Percentiles rank a stretch among this genome's conserved stretches.
These are phyloP conservation scores for Pseudogymnoascus sp. DNA, from an alignment of 2,329 filamentous ascomycete genomes.

Conservation along the genomic window DNA sequence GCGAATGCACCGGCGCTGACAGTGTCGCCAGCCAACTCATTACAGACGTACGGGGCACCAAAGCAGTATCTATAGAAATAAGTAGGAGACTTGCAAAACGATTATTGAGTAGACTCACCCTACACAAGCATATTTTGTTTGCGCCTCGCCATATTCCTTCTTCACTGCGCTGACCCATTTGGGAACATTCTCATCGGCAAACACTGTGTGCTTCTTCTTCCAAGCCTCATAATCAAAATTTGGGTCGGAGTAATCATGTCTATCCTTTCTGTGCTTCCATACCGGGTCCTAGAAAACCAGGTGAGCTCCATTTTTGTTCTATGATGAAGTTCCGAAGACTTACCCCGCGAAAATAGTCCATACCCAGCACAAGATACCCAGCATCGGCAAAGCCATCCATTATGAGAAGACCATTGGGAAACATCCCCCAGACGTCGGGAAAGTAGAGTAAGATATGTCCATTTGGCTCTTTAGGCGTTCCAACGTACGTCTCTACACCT, in stretches of 20 bases:
- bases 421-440: slow-evolving; percentile 40
- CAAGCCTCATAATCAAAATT: slow-evolving; percentile 43
- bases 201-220: slow-evolving; percentile 39
- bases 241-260: slow-evolving; percentile 28
- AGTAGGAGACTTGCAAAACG: background rate
- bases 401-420: slow-evolving; percentile 36
- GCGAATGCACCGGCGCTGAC: slow-evolving; percentile 42
- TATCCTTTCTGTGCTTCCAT: slow-evolving; percentile 33
- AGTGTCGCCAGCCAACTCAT: slow-evolving; percentile 32
- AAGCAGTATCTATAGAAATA: slow-evolving; percentile 31
- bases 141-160: slow-evolving; percentile 28
- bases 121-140: slow-evolving; percentile 35
- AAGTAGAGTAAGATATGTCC: slow-evolving; percentile 40
- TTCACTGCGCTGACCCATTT: slow-evolving; percentile 37
- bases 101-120: slow-evolving; percentile 24
- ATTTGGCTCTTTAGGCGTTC: slow-evolving; percentile 29
- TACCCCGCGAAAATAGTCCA: slow-evolving; percentile 41
- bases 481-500: slow-evolving; percentile 35
- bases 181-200: slow-evolving; percentile 38
- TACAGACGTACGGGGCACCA: slow-evolving; percentile 39
- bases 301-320: background rate
- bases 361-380: slow-evolving; percentile 36
- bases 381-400: slow-evolving; percentile 41
- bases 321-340: slow-evolving; percentile 10
- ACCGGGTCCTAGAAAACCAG: slow-evolving; percentile 33